Evolutionary conservation across 345 rosid genomes (phyloP).

Genomic region (Eucalyptus albens): DNA sequence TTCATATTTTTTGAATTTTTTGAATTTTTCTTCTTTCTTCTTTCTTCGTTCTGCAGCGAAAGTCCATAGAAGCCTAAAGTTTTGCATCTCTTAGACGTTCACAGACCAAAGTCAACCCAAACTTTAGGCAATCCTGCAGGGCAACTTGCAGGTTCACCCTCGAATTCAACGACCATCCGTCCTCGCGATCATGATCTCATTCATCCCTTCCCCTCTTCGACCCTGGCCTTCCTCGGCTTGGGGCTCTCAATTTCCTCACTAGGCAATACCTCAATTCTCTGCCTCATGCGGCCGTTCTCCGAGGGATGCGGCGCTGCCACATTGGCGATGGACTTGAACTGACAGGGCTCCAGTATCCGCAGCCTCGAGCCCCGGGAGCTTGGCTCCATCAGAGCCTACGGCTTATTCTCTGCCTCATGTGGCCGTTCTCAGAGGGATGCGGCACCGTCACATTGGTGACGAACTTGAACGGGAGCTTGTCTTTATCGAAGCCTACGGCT

Average conservation of each 20-base stretch:
- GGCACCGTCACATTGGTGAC: too few relatives aligned
- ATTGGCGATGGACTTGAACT: conserved; percentile 35
- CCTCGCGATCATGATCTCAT: background rate
- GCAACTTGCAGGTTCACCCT: background rate
- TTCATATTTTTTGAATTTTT: too few relatives aligned
- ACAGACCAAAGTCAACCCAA: conserved; percentile 78
- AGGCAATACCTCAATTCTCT: conserved; percentile 7
- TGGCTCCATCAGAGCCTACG: conserved; percentile 31
- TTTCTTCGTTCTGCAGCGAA: too few relatives aligned
- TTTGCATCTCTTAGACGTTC: conserved; percentile 24
- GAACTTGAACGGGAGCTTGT: too few relatives aligned
- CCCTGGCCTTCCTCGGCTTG: background rate
- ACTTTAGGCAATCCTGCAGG: conserved; percentile 17
- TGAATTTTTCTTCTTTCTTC: too few relatives aligned
- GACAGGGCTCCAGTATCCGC: conserved; percentile 43
- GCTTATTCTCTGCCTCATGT: conserved; percentile 1
- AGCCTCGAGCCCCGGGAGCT: conserved; percentile 32
- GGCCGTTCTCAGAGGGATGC: too few relatives aligned
- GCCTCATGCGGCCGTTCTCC: conserved; percentile 35
- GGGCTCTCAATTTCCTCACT: background rate
- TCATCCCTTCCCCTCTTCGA: background rate
- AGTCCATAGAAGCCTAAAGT: too few relatives aligned
- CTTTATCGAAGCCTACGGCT: too few relatives aligned
- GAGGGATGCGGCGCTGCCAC: conserved; percentile 7
- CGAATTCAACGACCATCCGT: background rate